Base-by-base conservation (phyloP, 805 yeast genomes). In the Candida hungchunana region DNA sequence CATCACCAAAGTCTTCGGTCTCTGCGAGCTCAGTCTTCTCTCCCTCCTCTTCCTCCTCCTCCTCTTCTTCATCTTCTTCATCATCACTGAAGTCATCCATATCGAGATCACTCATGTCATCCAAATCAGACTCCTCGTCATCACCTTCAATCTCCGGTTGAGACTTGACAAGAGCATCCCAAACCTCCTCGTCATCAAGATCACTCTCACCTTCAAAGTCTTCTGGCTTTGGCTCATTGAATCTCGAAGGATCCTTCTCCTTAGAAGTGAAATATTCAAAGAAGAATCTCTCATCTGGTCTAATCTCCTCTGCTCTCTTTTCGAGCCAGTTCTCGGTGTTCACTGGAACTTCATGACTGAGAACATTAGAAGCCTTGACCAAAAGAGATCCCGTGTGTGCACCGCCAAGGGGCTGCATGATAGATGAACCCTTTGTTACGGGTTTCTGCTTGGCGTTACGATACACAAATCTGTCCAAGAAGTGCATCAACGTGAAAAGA, bases 331-430 rank as follows among this genome's bases (percentile, higher is more conserved):
- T 81, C 48, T 82, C 80, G 7, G 93, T 75, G 54, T 89, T 88
- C 4, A 75, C 94, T 2, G 97, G 96, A 11, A 72, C 56, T n/a
- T 68, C 73, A 4, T 59, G 58, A 12, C 48, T 54, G 19, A 55
- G 48, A 13, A 55, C 48, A 43, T 65, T 69, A 11, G 85, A 73
- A n/a, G 86, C 76, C 51, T 68, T 78, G 10, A 83, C 85, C 47
- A 83, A 67, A 35, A 82, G 62, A 5, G 79, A 65, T 8, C 83
- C 85, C 15, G 85, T 79, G 44, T 81, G 83, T 1, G 78, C 71
- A 44, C 96, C 97, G 29, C 94, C 88, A 46, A 93, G 69, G 33
- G 98, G 97, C 68, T 93, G 98, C 97, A 93, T 93, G 56, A 93
- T 89, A 29, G 97, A 87, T 4, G 82, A 69, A 53, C 97, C 97